Base-by-base conservation (phyloP, 306 rosid species). In the Rosa rugosa region DNA sequence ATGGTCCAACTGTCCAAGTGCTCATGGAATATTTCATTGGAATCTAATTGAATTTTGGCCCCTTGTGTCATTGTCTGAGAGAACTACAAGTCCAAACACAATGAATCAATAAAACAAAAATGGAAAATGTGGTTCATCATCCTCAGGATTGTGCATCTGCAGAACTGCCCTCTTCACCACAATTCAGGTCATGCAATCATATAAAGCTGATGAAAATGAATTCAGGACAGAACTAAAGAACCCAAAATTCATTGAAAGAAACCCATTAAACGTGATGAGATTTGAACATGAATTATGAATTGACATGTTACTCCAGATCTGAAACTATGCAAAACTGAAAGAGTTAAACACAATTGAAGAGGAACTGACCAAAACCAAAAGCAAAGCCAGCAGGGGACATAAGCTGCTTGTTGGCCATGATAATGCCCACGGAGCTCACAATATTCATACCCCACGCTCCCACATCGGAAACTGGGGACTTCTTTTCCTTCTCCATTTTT, bases 401-500 rank as follows among this genome's bases (percentile, higher is more conserved):
- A 49, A 88, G 91, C 87, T 85, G 81, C 82, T 88, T 88, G 77
- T 88, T 88, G 81, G 87, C 89, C 86, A 88, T 88, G 80, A 88
- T 85, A 65, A 88, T 83, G 59, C 91, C 91, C 20, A 88, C 87
- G 5, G 91, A 88, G 87, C 89, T 85, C 73, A 88, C 69, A n/a
- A 88, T 76, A 60, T 88, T 88, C 87, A 85, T 85, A 45, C 83
- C 83, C 91, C 89, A 88, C 31, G 91, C 91, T 77, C 91, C 91
- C 14, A 85, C 82, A 80, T 88, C 84, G 20, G 89, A 81, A 14
- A 85, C 81, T 6, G 75, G 78, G 2, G 80, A 71, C 50, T 79
- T 67, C 79, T 81, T 86, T 18, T 82, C 83, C 71, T 86, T 84
- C 77, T 80, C 83, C 89, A 80, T 84, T 3, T 41, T 20, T 46